These are phyloP conservation scores for Pyronema omphalodes DNA, from an alignment of 495 filamentous ascomycete genomes.

Conservation along the genomic window DNA sequence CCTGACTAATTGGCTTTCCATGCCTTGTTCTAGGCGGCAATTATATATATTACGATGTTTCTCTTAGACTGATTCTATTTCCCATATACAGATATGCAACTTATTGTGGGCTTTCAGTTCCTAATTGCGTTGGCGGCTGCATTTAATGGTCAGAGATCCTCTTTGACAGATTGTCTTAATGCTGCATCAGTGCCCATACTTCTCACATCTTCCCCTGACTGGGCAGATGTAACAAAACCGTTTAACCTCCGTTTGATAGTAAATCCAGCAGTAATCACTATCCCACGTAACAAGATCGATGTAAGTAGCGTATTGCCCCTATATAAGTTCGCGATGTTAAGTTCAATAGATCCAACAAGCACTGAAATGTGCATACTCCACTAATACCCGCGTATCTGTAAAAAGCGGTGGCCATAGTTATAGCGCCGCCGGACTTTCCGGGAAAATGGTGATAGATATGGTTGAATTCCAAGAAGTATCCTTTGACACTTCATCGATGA, in stretches of 20 bases:
- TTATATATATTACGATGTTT: no score
- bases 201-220: neutral
- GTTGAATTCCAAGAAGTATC: constrained; percentile 29
- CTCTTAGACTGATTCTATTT: no score
- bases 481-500: constrained; percentile 33
- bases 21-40: no score
- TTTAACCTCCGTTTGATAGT: constrained; percentile 10
- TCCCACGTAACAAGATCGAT: constrained; percentile 1
- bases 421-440: constrained; percentile 8
- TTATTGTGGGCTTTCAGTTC: neutral
- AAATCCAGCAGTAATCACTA: neutral
- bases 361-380: constrained; percentile 4
- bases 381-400: neutral
- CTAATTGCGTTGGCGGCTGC: neutral
- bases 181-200: neutral
- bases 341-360: neutral
- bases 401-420: constrained; percentile 13
- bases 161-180: constrained; percentile 9
- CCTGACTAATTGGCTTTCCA: no score
- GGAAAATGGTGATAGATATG: constrained; percentile 34
- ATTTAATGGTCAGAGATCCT: neutral
- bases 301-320: neutral
- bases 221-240: neutral
- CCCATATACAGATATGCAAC: neutral
- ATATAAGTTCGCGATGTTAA: neutral